Evolutionary conservation across 1,284 basidiomycete species (phyloP).

Genomic region (Mycena sp.): DNA sequence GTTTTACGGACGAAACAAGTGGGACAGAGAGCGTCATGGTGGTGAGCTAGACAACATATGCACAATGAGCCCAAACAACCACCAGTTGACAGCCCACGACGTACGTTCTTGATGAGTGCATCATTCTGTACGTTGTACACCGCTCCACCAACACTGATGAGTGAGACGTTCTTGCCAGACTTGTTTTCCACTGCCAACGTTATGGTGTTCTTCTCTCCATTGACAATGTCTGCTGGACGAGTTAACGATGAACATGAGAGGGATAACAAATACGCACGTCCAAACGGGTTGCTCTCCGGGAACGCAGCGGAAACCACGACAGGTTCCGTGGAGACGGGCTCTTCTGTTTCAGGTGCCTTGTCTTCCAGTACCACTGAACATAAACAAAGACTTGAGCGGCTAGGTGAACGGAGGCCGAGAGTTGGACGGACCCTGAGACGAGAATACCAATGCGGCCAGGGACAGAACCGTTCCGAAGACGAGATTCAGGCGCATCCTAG

Average conservation of each 20-base stretch:
- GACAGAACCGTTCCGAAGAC: slow-evolving; percentile 28
- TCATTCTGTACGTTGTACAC: slow-evolving; percentile 76
- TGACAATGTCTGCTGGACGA: slow-evolving; percentile 74
- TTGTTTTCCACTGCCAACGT: slow-evolving; percentile 78
- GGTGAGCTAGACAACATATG: slow-evolving; percentile 59
- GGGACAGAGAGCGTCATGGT: slow-evolving; percentile 67
- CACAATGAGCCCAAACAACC: slow-evolving; percentile 20
- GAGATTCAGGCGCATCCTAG: slow-evolving; percentile 29
- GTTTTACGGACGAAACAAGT: slow-evolving; percentile 70
- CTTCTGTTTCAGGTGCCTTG: background rate
- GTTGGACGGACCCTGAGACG: slow-evolving; percentile 27
- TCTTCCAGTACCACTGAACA: slow-evolving; percentile 27
- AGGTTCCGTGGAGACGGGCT: slow-evolving; percentile 14
- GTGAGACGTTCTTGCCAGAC: slow-evolving; percentile 79
- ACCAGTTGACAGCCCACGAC: slow-evolving; percentile 45
- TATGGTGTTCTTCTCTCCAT: slow-evolving; percentile 85
- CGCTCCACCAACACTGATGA: slow-evolving; percentile 76
- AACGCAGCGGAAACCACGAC: slow-evolving; percentile 74
- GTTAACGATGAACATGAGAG: slow-evolving; percentile 20
- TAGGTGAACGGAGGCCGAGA: background rate
- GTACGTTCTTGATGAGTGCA: slow-evolving; percentile 78
- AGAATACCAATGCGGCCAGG: slow-evolving; percentile 24
- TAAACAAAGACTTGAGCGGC: background rate
- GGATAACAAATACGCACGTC: slow-evolving; percentile 64
- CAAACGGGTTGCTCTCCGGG: slow-evolving; percentile 82